phyloP scores from a whole-genome alignment of 2,329 filamentous ascomycete genomes.

The Trichoderma harzianum region DNA sequence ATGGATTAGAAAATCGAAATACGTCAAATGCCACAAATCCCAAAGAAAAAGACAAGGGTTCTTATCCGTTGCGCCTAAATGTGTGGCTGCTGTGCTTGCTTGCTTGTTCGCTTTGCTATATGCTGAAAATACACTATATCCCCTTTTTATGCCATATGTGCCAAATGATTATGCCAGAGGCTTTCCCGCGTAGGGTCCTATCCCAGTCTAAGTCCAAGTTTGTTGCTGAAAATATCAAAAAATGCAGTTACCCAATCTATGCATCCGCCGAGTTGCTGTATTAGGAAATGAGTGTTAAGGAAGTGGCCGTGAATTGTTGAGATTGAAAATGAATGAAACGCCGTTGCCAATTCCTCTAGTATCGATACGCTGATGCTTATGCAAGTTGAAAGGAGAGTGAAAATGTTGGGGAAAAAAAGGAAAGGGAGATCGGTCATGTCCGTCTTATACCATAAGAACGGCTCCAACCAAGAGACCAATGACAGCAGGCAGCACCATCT shows the following conservation, averaged over 20 bases:
- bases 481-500: conserved; percentile 27
- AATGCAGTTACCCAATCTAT: conserved; percentile 18
- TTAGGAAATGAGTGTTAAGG: conserved; percentile 10
- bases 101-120: conserved; percentile 3
- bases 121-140: conserved; percentile 9
- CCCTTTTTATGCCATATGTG: conserved; percentile 14
- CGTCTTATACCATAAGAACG: conserved; percentile 27
- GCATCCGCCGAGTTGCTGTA: neutral
- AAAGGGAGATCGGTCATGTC: neutral
- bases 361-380: conserved; percentile 5
- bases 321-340: conserved; percentile 8
- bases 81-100: neutral
- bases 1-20: neutral
- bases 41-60: too few species aligned
- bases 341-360: conserved; percentile 11
- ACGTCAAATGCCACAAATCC: neutral
- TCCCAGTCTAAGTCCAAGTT: conserved; percentile 18
- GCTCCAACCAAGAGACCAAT: conserved; percentile 30
- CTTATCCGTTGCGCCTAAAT: neutral
- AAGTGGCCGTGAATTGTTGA: conserved; percentile 14
- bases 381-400: neutral
- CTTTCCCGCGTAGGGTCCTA: neutral
- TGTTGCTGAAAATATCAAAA: neutral
- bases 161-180: neutral
- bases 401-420: neutral